These are phyloP conservation scores for Wakefieldia striispora DNA, from an alignment of 768 basidiomycete genomes.

Conservation along the genomic window DNA sequence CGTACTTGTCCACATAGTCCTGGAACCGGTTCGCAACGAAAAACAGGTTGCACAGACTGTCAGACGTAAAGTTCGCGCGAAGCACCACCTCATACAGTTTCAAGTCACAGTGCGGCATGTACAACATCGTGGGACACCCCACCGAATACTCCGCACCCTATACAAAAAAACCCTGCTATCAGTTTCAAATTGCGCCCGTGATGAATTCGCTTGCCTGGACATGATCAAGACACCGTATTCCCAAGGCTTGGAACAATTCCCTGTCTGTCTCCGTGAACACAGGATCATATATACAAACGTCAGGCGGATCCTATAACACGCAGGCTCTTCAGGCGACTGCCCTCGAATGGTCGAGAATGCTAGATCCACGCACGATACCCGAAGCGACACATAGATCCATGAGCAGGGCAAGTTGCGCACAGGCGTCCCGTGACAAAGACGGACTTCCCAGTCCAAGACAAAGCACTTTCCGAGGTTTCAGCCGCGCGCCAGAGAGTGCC, in stretches of 20 bases:
- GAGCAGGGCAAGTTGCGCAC: slow-evolving; percentile 69
- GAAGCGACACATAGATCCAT: slow-evolving; percentile 50
- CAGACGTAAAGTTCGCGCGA: slow-evolving; percentile 55
- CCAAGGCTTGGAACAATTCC: slow-evolving; percentile 42
- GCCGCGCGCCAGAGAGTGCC: slow-evolving; percentile 26
- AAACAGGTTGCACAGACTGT: slow-evolving; percentile 45
- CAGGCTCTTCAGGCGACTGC: slow-evolving; percentile 2
- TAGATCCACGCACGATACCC: slow-evolving; percentile 53
- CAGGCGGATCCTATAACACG: slow-evolving; percentile 41
- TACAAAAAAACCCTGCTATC: slow-evolving; percentile 4
- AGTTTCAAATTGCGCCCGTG: slow-evolving; percentile 5
- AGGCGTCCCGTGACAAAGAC: slow-evolving; percentile 55
- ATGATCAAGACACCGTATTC: slow-evolving; percentile 37
- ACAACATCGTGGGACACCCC: slow-evolving; percentile 55
- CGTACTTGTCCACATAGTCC: slow-evolving; percentile 68
- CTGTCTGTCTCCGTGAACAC: slow-evolving; percentile 65
- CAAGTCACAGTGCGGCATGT: slow-evolving; percentile 80
- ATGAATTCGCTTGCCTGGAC: slow-evolving; percentile 48
- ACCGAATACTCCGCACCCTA: slow-evolving; percentile 36
- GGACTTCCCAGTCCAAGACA: slow-evolving; percentile 80
- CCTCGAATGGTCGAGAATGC: slow-evolving; percentile 13
- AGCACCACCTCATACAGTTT: slow-evolving; percentile 66
- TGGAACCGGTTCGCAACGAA: slow-evolving; percentile 64
- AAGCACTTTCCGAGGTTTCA: slow-evolving; percentile 39
- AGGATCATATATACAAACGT: slow-evolving; percentile 65